Evolutionary conservation across 2,329 filamentous ascomycete genomes (phyloP), one percentile per base, ranked within the genome.

Genomic region (Trichoderma pleuroti): DNA sequence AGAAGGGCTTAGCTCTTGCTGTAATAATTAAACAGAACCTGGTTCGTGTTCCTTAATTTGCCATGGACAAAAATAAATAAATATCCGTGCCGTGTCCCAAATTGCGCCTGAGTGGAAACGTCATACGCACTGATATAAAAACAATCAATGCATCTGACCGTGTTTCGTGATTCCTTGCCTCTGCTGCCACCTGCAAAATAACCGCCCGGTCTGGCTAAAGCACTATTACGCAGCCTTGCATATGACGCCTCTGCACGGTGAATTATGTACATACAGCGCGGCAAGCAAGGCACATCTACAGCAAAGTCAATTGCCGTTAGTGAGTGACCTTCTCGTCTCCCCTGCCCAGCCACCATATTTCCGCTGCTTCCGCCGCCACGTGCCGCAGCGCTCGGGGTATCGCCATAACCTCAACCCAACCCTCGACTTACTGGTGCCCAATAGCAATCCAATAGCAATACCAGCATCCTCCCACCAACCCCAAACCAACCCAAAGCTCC

Each of bases 401-500:
- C 57, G 63, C 63, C 54, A 71, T 71, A 71, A 71, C 70, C 57
- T 60, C 62, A 67, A 36, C 62, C 52, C 62, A 67, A 56, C 62
- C 24, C 42, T 34, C 56, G 42, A 57, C 49, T 32, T 34, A 30
- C 56, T 52, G 34, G 66, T 52, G 56, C 56, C 56, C 56, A 61
- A 46, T 68, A 34, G 66, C 56, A 60, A 52, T 34, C 52, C 54
- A 59, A 32, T 59, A 32, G 28, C 54, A 57, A 32, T 32, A 57
- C 69, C 52, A 54, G 63, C 63, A 61, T 34, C 62, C 42, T 59
- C 63, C 69, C 54, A 66, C 68, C 69, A 70, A 60, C 59, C 46
- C 68, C 69, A 70, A 60, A 46, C 46, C 39, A 68, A 68, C 59
- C 69, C 66, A 59, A 52, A 70, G 67, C 57, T 71, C 70, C 70